Evolutionary conservation across 2,329 filamentous ascomycete genomes (phyloP).

Genomic region (Aspergillus caelatus): DNA sequence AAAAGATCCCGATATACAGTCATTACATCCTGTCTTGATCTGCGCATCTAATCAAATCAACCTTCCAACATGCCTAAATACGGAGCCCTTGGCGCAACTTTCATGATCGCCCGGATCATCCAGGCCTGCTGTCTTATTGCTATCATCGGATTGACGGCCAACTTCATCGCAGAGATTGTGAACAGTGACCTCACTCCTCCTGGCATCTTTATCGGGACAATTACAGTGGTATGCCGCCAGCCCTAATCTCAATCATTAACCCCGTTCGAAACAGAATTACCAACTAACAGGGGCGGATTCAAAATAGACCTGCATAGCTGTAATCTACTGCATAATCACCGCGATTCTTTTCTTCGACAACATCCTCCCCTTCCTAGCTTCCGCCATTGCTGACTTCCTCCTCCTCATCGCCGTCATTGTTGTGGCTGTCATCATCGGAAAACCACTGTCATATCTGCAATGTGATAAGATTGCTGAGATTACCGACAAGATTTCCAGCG

Average conservation of each 20-base stretch:
- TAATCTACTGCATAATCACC: constrained; percentile 77
- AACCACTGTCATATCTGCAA: constrained; percentile 75
- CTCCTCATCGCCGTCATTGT: constrained; percentile 78
- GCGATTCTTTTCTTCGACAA: constrained; percentile 80
- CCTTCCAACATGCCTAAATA: constrained; percentile 44
- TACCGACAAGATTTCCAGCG: constrained; percentile 50
- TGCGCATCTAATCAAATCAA: background rate
- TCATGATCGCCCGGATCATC: constrained; percentile 71
- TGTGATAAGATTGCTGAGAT: constrained; percentile 62
- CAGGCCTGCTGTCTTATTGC: constrained; percentile 72
- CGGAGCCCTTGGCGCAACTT: constrained; percentile 76
- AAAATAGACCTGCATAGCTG: constrained; percentile 71
- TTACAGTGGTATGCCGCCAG: constrained; percentile 70
- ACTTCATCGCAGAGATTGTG: constrained; percentile 80
- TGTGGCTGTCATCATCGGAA: constrained; percentile 75
- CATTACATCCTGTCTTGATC: background rate
- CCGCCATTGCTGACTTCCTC: constrained; percentile 65
- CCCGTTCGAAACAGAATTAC: constrained; percentile 11
- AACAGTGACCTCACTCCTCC: constrained; percentile 67
- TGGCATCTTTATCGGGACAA: constrained; percentile 73
- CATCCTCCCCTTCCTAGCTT: constrained; percentile 73
- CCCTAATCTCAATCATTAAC: background rate
- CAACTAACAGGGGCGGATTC: constrained; percentile 16
- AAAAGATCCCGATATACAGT: background rate
- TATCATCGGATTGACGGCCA: constrained; percentile 77